Evolutionary conservation across 306 rosid species (phyloP).

Genomic region (Gillenia trifoliata): DNA sequence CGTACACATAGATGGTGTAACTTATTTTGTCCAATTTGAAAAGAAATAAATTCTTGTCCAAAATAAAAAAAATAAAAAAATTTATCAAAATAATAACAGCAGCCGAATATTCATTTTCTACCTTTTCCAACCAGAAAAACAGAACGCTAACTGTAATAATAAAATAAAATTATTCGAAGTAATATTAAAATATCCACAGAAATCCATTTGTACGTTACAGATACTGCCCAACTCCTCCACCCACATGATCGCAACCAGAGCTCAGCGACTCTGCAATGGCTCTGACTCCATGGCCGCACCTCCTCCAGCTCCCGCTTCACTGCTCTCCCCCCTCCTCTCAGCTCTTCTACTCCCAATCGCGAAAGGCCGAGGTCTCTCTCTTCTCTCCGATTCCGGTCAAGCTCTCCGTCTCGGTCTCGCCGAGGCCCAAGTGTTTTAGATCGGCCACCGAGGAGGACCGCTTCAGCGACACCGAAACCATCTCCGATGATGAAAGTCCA

Average conservation of each 20-base stretch:
- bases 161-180: no score
- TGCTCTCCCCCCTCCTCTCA: constrained; percentile 31
- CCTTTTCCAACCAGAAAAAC: not conserved
- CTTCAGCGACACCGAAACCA: constrained; percentile 40
- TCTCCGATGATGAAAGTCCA: constrained; percentile 23
- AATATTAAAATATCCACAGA: not conserved
- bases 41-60: no score
- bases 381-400: constrained; percentile 21
- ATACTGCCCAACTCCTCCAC: not conserved
- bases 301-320: constrained; percentile 47
- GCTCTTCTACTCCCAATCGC: constrained; percentile 28
- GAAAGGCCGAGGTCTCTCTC: constrained; percentile 19
- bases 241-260: constrained; percentile 38
- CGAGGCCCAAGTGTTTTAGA: constrained; percentile 38
- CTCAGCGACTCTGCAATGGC: constrained; percentile 45
- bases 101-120: no score
- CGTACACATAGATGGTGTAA: no score
- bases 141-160: not conserved
- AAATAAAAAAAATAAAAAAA: no score
- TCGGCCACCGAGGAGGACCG: constrained; percentile 66
- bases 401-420: constrained; percentile 11
- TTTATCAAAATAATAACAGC: no score
- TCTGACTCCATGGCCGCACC: constrained; percentile 34
- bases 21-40: no score
- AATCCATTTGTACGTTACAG: not conserved